phyloP scores from a whole-genome alignment of 805 yeast genomes.

The Wickerhamiella bombiphila region DNA sequence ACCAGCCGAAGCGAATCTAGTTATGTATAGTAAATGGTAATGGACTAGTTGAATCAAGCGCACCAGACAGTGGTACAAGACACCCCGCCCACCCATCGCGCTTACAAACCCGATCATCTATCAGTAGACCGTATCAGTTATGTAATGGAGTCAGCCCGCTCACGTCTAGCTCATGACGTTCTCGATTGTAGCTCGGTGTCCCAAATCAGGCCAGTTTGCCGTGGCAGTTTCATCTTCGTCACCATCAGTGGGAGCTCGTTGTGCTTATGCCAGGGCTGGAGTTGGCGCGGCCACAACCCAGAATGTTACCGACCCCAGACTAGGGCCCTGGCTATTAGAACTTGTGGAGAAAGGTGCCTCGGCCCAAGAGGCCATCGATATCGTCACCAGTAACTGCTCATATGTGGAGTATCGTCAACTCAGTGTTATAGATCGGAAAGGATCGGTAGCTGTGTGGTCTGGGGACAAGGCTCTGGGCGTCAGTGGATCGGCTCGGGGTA shows the following conservation, averaged over 20 bases:
- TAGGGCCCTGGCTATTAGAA: constrained; percentile 10
- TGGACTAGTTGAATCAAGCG: too few species aligned
- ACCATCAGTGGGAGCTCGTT: constrained; percentile 14
- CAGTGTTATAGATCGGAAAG: constrained; percentile 9
- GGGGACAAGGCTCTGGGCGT: constrained; percentile 11
- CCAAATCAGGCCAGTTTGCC: constrained; percentile 11
- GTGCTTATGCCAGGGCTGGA: constrained; percentile 13
- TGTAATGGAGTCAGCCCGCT: too few species aligned
- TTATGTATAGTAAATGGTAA: too few species aligned
- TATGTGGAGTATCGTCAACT: constrained; percentile 10
- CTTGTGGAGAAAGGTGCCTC: constrained; percentile 5
- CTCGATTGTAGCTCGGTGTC: constrained; percentile 11
- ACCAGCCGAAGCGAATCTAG: constrained; percentile 3
- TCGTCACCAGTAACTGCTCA: constrained; percentile 1
- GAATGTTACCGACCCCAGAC: constrained; percentile 14
- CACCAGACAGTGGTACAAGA: too few species aligned
- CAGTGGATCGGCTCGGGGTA: constrained; percentile 5
- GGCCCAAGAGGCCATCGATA: constrained; percentile 8
- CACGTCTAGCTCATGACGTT: constrained; percentile 9
- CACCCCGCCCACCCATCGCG: too few species aligned
- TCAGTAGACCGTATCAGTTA: too few species aligned
- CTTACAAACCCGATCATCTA: too few species aligned
- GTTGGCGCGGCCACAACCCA: constrained; percentile 14
- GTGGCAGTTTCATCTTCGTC: constrained; percentile 13
- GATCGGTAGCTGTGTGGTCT: constrained; percentile 11